Conservation (phyloP, 805 yeast species). For the Phaffomyces thermotolerans region DNA sequence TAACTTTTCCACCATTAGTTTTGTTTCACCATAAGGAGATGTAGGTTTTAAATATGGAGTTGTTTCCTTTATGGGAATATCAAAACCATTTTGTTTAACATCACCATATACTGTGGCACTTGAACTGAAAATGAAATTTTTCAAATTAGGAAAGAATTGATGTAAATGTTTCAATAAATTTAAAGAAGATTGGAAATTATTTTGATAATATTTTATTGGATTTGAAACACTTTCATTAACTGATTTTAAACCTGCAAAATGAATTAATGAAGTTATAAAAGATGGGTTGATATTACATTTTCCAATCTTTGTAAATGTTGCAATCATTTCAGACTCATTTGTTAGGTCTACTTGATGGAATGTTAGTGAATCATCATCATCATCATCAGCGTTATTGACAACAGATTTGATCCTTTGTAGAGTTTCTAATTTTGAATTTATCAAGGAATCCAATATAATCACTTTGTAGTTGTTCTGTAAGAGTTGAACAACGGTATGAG, state of each 20-base stretch:
- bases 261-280: slow-evolving; percentile 46
- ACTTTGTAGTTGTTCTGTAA: slow-evolving; percentile 57
- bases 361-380: neutral
- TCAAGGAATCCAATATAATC: slow-evolving; percentile 64
- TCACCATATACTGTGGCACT: slow-evolving; percentile 84
- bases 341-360: slow-evolving; percentile 44
- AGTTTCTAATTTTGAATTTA: slow-evolving; percentile 62
- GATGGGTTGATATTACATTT: slow-evolving; percentile 16
- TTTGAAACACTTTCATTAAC: slow-evolving; percentile 69
- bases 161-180: slow-evolving; percentile 38
- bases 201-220: slow-evolving; percentile 62
- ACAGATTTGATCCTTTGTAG: slow-evolving; percentile 19
- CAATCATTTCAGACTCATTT: slow-evolving; percentile 45
- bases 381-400: neutral
- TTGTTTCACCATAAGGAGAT: slow-evolving; percentile 73
- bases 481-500: slow-evolving; percentile 66
- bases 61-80: slow-evolving; percentile 74
- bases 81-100: slow-evolving; percentile 60
- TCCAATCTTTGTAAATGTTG: slow-evolving; percentile 28
- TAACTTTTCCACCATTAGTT: slow-evolving; percentile 52
- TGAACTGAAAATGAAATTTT: slow-evolving; percentile 61
- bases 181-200: slow-evolving; percentile 61
- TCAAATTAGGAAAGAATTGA: slow-evolving; percentile 26
- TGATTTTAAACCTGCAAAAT: slow-evolving; percentile 79
- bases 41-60: slow-evolving; percentile 64